Evolutionary conservation across 495 filamentous ascomycete genomes (phyloP).

Genomic region (Aspergillus funiculosus): DNA sequence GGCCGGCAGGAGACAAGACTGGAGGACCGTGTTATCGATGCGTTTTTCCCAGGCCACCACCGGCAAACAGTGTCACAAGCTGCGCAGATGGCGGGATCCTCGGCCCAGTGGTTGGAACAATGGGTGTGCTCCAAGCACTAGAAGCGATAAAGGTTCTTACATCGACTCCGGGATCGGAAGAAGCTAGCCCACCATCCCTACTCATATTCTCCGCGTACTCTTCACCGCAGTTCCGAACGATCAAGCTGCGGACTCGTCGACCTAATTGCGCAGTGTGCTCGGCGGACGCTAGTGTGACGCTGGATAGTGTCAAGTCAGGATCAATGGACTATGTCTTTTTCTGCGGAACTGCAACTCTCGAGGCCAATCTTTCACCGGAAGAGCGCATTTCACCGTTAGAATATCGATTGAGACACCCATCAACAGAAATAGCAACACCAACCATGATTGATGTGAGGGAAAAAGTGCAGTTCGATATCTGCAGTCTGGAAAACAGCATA

Average conservation of each 20-base stretch:
- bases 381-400: conserved; percentile 58
- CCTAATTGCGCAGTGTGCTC: conserved; percentile 72
- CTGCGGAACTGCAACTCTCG: conserved; percentile 54
- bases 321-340: conserved; percentile 73
- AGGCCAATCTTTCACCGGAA: conserved; percentile 48
- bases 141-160: conserved; percentile 82
- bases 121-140: conserved; percentile 88
- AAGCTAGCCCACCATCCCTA: conserved; percentile 37
- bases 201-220: conserved; percentile 70
- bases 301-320: conserved; percentile 55
- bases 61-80: conserved; percentile 65
- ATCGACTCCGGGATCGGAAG: conserved; percentile 11
- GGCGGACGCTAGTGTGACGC: conserved; percentile 51
- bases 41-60: conserved; percentile 82
- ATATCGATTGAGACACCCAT: conserved; percentile 33
- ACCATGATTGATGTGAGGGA: conserved; percentile 78
- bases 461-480: conserved; percentile 77
- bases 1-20: conserved; percentile 39
- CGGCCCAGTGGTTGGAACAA: conserved; percentile 86
- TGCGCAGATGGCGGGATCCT: conserved; percentile 92
- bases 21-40: conserved; percentile 88
- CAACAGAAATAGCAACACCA: conserved; percentile 25
- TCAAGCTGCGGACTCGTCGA: conserved; percentile 63
- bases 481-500: conserved; percentile 62
- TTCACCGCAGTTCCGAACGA: conserved; percentile 62